A percentile compares a stretch with the other conserved stretches of the same genome.
Conservation (phyloP, 371 early-diverging fungal genomes). For the Mycotypha africana region DNA sequence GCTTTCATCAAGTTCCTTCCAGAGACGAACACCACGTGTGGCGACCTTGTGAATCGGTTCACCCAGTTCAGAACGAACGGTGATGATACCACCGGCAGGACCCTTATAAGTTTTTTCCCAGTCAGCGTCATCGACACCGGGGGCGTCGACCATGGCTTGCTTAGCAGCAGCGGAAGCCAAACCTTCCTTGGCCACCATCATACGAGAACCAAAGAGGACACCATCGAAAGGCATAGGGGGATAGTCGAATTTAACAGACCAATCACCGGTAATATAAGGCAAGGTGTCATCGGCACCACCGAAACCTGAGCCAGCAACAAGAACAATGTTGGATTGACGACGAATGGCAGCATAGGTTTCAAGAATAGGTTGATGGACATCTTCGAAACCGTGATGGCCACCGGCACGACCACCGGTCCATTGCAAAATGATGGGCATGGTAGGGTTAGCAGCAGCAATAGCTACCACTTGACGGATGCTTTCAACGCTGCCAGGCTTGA, state of each 20-base stretch:
- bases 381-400: conserved; percentile 96
- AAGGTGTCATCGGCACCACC: conserved; percentile 89
- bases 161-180: conserved; percentile 81
- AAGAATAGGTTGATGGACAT: conserved; percentile 90
- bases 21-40: conserved; percentile 88
- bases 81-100: conserved; percentile 87
- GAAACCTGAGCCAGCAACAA: conserved; percentile 92
- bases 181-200: conserved; percentile 95
- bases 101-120: conserved; percentile 95
- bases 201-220: conserved; percentile 88
- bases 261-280: conserved; percentile 94
- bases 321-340: conserved; percentile 78
- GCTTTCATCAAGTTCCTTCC: conserved; percentile 94
- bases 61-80: conserved; percentile 92
- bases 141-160: conserved; percentile 86
- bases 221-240: conserved; percentile 97
- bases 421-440: conserved; percentile 89
- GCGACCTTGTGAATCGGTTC: conserved; percentile 98
- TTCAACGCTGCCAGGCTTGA: conserved; percentile 90
- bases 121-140: conserved; percentile 81
- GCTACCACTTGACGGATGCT: conserved; percentile 78
- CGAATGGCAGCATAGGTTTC: conserved; percentile 92
- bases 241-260: conserved; percentile 78
- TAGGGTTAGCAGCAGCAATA: conserved; percentile 87
- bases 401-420: conserved; percentile 98